Base-by-base conservation (phyloP, 129 eudicot genomes). In the Lactuca sativa region DNA sequence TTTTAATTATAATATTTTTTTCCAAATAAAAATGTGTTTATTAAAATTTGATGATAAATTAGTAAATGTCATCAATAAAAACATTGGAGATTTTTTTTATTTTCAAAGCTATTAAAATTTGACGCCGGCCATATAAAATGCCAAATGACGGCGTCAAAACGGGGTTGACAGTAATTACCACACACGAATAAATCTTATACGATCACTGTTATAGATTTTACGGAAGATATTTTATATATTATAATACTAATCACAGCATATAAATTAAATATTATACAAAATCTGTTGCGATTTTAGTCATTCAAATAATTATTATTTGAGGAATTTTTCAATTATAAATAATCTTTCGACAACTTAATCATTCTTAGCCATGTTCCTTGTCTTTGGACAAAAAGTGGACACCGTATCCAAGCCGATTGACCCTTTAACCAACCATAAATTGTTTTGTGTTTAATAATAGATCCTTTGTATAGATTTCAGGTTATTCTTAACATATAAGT, bases 331-430 rank as follows among this genome's bases (percentile, higher is more conserved):
- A 8, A 48, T 37, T 15, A 32, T 48, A 59, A 30, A 68, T 76
- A 48, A 67, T 58, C 21, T 68, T 67, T 76, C 74, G 68, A 76
- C 30, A 61, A 37, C 56, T 76, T 67, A 59, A 76, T 76, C 80
- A 67, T 76, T 76, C 70, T 30, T 36, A 51, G 63, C 70, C 80
- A 67, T 67, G 80, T 76, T 76, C 74, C 80, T 75, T 75, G 80
- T 75, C 62, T 75, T 75, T 67, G 63, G 80, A 75, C 74, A 75
- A 37, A 53, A 75, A 49, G 69, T 51, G 64, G 74, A 67, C 80
- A 68, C 44, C 47, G 74, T 76, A 76, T 76, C 80, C 57, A 67
- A 67, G 64, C 69, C 43, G 60, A 67, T 38, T 67, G 64, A 76
- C 69, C 48, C 21, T 31, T 52, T 67, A 76, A 67, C 63, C 63